These are phyloP conservation scores for Cyclotella choctawhatcheeana DNA, from an alignment of 108 stramenopile species.

Conservation along the genomic window DNA sequence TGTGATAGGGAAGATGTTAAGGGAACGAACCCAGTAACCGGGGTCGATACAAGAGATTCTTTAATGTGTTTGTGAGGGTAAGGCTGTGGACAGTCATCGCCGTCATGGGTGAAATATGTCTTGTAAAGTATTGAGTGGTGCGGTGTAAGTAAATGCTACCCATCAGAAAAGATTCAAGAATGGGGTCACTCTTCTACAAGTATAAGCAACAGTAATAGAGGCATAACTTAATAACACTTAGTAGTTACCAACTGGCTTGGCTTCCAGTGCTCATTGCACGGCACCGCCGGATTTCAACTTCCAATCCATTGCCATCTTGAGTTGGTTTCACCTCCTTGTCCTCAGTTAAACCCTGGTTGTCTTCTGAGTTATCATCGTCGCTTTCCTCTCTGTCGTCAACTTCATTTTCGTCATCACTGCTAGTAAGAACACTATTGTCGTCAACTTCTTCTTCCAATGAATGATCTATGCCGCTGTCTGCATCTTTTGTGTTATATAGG, in stretches of 20 bases:
- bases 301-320: slow-evolving; percentile 24
- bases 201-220: too few relatives aligned
- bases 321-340: background rate
- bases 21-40: slow-evolving; percentile 90
- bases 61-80: slow-evolving; percentile 71
- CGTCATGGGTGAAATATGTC: background rate
- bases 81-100: background rate
- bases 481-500: background rate
- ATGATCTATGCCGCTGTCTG: slow-evolving; percentile 25
- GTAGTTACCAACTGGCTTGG: slow-evolving; percentile 46
- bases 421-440: slow-evolving; percentile 1
- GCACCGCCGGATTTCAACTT: slow-evolving; percentile 49
- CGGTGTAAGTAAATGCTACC: too few relatives aligned
- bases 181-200: too few relatives aligned
- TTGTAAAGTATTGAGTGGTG: too few relatives aligned
- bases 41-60: slow-evolving; percentile 91
- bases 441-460: slow-evolving; percentile 39
- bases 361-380: slow-evolving; percentile 17
- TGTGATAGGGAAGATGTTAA: slow-evolving; percentile 84
- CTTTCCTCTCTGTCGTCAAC: slow-evolving; percentile 23
- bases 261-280: slow-evolving; percentile 56
- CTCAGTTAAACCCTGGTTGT: background rate
- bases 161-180: too few relatives aligned
- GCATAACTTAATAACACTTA: background rate
- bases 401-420: slow-evolving; percentile 15